Evolutionary conservation across 2,329 filamentous ascomycete species (phyloP), one percentile per base, ranked within the genome.

Genomic region (Cladosporium sp.): DNA sequence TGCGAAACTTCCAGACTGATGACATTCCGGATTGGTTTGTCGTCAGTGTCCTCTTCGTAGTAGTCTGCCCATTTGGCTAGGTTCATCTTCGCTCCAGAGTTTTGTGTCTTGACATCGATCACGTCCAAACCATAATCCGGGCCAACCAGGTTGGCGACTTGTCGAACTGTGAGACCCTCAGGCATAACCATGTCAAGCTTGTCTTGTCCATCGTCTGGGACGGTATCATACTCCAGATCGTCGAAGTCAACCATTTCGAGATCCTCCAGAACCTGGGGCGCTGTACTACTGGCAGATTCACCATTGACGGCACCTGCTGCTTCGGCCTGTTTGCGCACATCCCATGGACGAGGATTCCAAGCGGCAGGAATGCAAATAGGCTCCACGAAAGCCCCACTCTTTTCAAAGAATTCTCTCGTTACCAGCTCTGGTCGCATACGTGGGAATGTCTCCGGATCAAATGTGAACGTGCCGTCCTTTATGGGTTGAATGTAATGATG

Each of bases 401-500:
- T 81, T 69, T 87, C 83, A 51, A 88, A 82, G 63, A 83, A 84
- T 56, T 87, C 83, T 20, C 79, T 78, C 3, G 83, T 86, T 42
- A 87, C 76, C 44, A 86, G 68, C 64, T 88, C 84, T 1, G 85
- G 83, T 40, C 80, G 78, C 74, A 88, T 80, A 15, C 85, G 81
- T 32, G 84, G 81, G 61, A 88, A 88, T 9, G 73, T 81, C 60
- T 88, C 85, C 0, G 80, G 78, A 17, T 81, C 74, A 61, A 87
- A 86, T 39, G 75, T 76, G 58, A 87, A 82, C 42, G 80, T 83
- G 20, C 83, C 83, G 61, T 87, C 82, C 65, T 86, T 86, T 70
- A 88, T 85, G 6, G 82, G 81, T 61, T 85, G 79, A 56, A 88
- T 85, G 67, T 88, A 88, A 66, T 87, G 85, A 67, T 88, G 85